A percentile compares a stretch with the other conserved stretches of the same genome.
phyloP scores from a whole-genome alignment of 2,329 filamentous ascomycete species.

The Pestalotiopsis sp. region DNA sequence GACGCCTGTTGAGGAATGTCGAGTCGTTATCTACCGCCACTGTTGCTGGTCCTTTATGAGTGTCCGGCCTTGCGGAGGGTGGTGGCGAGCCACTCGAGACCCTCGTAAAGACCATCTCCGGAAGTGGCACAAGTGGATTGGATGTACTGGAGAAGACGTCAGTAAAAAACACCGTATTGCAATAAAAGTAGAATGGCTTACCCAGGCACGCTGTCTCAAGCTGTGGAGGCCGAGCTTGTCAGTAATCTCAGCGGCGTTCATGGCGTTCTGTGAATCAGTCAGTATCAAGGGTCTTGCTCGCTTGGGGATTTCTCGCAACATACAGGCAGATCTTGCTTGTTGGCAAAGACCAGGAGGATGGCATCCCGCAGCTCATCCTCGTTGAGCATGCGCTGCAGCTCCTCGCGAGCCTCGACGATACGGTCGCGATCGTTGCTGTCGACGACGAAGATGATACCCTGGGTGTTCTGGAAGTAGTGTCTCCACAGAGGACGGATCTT shows the following conservation, averaged over 20 bases:
- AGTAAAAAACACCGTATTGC: slow-evolving; percentile 15
- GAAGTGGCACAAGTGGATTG: slow-evolving; percentile 99
- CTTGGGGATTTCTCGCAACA: slow-evolving; percentile 33
- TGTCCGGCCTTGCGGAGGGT: slow-evolving; percentile 76
- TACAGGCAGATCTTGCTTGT: slow-evolving; percentile 98
- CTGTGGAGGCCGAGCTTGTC: slow-evolving; percentile 99
- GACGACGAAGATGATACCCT: slow-evolving; percentile 99
- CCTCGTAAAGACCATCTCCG: slow-evolving; percentile 98
- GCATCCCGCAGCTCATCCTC: slow-evolving; percentile 18
- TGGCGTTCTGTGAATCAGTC: slow-evolving; percentile 74
- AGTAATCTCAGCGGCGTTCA: slow-evolving; percentile 99
- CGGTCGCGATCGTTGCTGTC: slow-evolving; percentile 98
- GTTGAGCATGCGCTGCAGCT: slow-evolving; percentile 97
- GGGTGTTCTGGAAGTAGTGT: slow-evolving; percentile 99
- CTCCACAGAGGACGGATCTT: slow-evolving; percentile 99
- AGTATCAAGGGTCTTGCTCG: not conserved
- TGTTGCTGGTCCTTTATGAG: slow-evolving; percentile 47
- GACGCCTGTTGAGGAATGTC: slow-evolving; percentile 40
- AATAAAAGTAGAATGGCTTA: slow-evolving; percentile 52
- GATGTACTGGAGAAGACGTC: slow-evolving; percentile 70
- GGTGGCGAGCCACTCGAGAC: slow-evolving; percentile 89
- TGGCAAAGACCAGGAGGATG: slow-evolving; percentile 18
- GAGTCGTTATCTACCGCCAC: slow-evolving; percentile 25
- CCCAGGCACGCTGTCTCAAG: slow-evolving; percentile 97
- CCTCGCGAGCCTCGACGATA: slow-evolving; percentile 94